These are phyloP conservation scores for Nelumbo lutea DNA, from an alignment of 164 flowering plant species.

Conservation along the genomic window DNA sequence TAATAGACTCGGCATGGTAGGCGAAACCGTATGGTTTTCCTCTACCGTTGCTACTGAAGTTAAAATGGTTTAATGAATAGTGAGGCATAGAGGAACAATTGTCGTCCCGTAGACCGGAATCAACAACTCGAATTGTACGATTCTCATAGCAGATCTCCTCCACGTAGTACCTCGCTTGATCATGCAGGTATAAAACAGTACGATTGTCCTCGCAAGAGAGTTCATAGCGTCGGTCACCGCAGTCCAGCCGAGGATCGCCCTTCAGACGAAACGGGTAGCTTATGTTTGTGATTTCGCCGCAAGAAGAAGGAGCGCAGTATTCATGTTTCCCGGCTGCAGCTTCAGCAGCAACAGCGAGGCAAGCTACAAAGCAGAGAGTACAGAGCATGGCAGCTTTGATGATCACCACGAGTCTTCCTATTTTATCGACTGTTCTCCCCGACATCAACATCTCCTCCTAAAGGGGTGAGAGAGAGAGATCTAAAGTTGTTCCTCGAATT, in stretches of 20 bases:
- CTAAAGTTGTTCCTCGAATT: too few relatives aligned
- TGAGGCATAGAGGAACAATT: conserved; percentile 4
- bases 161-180: conserved; percentile 4
- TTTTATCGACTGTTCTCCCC: too few relatives aligned
- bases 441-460: too few relatives aligned
- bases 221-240: not conserved
- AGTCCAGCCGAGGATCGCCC: not conserved
- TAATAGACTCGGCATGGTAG: not conserved
- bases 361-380: too few relatives aligned
- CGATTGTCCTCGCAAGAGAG: conserved; percentile 8
- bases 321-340: too few relatives aligned
- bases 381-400: too few relatives aligned
- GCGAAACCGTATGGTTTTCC: not conserved
- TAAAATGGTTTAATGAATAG: not conserved
- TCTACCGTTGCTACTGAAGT: not conserved
- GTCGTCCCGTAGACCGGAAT: not conserved
- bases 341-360: too few relatives aligned
- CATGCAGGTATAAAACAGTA: not conserved
- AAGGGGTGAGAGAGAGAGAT: too few relatives aligned
- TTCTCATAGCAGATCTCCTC: not conserved
- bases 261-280: conserved; percentile 5
- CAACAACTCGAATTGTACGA: not conserved
- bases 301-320: not conserved
- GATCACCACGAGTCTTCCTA: too few relatives aligned
- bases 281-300: not conserved